Conservation (phyloP, 2,329 filamentous ascomycete genomes). For the Cordyceps sp. region DNA sequence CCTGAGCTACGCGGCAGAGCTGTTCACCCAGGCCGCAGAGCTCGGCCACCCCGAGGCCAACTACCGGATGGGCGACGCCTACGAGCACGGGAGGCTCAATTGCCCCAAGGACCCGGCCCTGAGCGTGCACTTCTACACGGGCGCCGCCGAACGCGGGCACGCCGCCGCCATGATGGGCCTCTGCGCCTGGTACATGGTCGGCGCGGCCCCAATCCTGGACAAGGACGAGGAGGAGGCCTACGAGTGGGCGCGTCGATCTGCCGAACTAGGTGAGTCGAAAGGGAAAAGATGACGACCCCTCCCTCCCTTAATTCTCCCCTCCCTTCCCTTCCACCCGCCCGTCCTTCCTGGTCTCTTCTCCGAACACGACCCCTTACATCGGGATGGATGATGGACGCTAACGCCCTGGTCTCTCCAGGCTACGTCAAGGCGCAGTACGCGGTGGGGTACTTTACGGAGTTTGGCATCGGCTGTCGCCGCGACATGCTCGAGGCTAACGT, state of each 20-base stretch:
- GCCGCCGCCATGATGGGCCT: constrained; percentile 91
- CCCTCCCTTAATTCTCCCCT: too few species aligned
- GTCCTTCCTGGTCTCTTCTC: too few species aligned
- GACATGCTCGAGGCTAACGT: constrained; percentile 95
- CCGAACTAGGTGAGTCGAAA: constrained; percentile 64
- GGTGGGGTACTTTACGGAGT: constrained; percentile 93
- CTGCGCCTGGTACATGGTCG: constrained; percentile 97
- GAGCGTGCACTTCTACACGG: constrained; percentile 95
- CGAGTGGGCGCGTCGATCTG: constrained; percentile 82
- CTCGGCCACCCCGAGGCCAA: constrained; percentile 76
- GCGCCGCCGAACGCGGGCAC: constrained; percentile 71
- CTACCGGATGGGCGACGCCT: constrained; percentile 84
- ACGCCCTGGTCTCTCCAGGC: constrained; percentile 29
- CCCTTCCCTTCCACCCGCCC: too few species aligned
- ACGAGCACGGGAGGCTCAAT: constrained; percentile 76
- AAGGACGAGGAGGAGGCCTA: constrained; percentile 95
- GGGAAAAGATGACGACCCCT: too few species aligned
- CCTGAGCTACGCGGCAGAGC: constrained; percentile 73
- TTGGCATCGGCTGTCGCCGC: constrained; percentile 88
- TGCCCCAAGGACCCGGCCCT: constrained; percentile 85
- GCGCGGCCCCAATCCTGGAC: constrained; percentile 77
- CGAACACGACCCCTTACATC: too few species aligned
- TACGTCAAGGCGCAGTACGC: constrained; percentile 75
- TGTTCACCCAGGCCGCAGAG: constrained; percentile 89
- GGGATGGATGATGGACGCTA: background rate